Conservation (phyloP, 164 flowering plant genomes). For the Tetrastigma voinierianum region DNA sequence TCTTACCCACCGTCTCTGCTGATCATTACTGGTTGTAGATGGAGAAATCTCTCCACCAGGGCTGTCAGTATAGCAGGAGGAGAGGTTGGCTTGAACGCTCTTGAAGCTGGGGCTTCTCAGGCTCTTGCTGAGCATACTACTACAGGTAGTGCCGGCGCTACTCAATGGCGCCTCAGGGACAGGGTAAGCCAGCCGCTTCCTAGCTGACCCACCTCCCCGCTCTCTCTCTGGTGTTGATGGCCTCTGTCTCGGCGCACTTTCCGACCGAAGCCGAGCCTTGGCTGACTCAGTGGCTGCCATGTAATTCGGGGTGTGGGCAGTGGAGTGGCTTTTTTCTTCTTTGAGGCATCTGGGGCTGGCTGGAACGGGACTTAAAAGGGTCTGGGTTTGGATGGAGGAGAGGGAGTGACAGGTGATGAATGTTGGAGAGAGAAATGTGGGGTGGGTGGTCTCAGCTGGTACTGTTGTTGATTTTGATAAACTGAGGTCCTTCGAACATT, state of each 20-base stretch:
- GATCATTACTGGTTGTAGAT: conserved; percentile 16
- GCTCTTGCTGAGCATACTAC: conserved; percentile 12
- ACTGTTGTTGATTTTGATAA: conserved; percentile 9
- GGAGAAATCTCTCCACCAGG: conserved; percentile 25
- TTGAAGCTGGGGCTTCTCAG: conserved; percentile 31
- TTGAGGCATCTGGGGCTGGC: conserved; percentile 34
- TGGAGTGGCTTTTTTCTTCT: conserved; percentile 21
- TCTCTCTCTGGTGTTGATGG: conserved; percentile 38
- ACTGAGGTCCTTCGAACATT: conserved; percentile 14
- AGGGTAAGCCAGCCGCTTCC: conserved; percentile 42
- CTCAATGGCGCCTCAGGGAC: conserved; percentile 13
- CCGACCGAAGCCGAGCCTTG: conserved; percentile 41
- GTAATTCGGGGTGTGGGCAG: conserved; percentile 38
- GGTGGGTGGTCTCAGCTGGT: conserved; percentile 8
- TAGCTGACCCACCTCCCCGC: conserved; percentile 22
- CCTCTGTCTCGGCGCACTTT: conserved; percentile 45
- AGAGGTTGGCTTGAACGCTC: conserved; percentile 11
- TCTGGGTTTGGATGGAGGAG: conserved; percentile 22
- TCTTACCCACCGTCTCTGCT: conserved; percentile 16
- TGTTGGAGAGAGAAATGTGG: conserved; percentile 8
- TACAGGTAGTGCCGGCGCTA: background rate
- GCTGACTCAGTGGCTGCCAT: conserved; percentile 57
- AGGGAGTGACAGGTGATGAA: conserved; percentile 26
- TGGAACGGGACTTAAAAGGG: conserved; percentile 26
- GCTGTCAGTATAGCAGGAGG: conserved; percentile 17